phyloP scores from a whole-genome alignment of 306 rosid genomes.

The Acacia melanoxylon region DNA sequence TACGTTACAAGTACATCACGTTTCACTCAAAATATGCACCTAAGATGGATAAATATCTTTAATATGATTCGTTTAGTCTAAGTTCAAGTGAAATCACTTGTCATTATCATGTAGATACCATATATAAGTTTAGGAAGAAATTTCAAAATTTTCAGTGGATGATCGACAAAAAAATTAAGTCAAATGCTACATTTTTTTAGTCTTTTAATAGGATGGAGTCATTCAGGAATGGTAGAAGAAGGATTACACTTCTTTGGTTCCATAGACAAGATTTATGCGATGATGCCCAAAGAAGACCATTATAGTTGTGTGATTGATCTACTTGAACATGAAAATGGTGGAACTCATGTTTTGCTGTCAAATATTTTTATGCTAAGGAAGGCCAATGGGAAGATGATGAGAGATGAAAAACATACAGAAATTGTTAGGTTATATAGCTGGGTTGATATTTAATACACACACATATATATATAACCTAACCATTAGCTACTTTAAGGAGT shows the following conservation, averaged over 20 bases:
- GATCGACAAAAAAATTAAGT: slow-evolving; percentile 30
- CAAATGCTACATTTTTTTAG: slow-evolving; percentile 48
- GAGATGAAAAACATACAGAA: slow-evolving; percentile 42
- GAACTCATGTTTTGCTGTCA: slow-evolving; percentile 52
- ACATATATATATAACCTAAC: too few relatives aligned
- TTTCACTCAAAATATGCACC: background rate
- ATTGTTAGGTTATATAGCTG: slow-evolving; percentile 26
- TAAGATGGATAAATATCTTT: background rate
- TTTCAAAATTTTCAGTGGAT: background rate
- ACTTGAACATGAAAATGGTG: slow-evolving; percentile 54
- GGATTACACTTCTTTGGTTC: slow-evolving; percentile 49
- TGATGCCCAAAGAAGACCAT: slow-evolving; percentile 53
- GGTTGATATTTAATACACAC: too few relatives aligned
- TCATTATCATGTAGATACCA: background rate
- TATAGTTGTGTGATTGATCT: slow-evolving; percentile 48
- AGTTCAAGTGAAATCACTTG: background rate
- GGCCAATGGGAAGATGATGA: slow-evolving; percentile 57
- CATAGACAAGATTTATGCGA: slow-evolving; percentile 47
- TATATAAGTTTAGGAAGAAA: background rate
- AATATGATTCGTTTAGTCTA: background rate
- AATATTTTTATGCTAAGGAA: slow-evolving; percentile 50
- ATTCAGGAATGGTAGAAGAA: slow-evolving; percentile 51
- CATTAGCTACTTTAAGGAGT: too few relatives aligned
- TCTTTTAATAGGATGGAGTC: slow-evolving; percentile 59
- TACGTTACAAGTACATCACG: background rate